phyloP scores from a whole-genome alignment of 441 rosid genomes.

The Breynia disticha region DNA sequence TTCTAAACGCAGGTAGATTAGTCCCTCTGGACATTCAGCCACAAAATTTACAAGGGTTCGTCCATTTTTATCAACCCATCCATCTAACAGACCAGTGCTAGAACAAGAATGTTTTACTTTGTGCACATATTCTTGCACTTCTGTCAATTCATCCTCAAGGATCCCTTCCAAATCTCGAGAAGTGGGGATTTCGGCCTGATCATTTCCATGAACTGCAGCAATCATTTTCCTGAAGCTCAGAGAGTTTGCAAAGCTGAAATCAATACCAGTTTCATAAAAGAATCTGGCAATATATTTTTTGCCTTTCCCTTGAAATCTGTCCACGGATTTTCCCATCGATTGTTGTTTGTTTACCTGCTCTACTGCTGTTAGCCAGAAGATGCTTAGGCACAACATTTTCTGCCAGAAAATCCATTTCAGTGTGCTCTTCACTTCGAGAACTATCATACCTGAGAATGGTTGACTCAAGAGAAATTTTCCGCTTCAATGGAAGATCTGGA shows the following conservation, averaged over 20 bases:
- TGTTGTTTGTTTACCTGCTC: constrained; percentile 7
- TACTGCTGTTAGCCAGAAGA: constrained; percentile 5
- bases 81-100: constrained; percentile 48
- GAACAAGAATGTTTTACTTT: constrained; percentile 36
- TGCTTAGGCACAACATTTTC: constrained; percentile 10
- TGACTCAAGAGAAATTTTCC: constrained; percentile 8
- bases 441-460: constrained; percentile 15
- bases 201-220: constrained; percentile 14
- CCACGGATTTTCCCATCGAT: constrained; percentile 1
- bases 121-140: constrained; percentile 24
- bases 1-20: constrained; percentile 34
- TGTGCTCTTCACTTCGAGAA: constrained; percentile 11
- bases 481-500: constrained; percentile 20
- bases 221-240: constrained; percentile 35
- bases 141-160: constrained; percentile 29
- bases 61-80: constrained; percentile 42
- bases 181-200: constrained; percentile 25
- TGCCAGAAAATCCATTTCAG: constrained; percentile 4
- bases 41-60: constrained; percentile 34
- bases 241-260: constrained; percentile 29
- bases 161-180: constrained; percentile 37
- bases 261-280: constrained; percentile 37
- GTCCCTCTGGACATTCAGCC: constrained; percentile 37
- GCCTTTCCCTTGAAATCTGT: constrained; percentile 17
- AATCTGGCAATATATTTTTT: constrained; percentile 36